These are phyloP conservation scores for Zymoseptoria brevis DNA, from an alignment of 2,329 filamentous ascomycete species.

Conservation along the genomic window DNA sequence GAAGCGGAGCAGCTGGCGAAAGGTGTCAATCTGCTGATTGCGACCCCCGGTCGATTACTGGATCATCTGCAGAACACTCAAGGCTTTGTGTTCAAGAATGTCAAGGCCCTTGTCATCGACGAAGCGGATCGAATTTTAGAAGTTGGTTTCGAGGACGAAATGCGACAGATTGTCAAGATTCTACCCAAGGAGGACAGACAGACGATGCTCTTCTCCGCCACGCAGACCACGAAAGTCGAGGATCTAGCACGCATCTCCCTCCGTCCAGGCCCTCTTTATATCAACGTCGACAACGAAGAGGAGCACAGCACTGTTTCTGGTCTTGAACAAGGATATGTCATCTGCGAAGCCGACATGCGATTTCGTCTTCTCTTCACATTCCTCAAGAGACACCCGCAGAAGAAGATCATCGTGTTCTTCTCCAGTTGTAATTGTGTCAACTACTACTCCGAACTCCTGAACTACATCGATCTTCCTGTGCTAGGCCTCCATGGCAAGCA, in stretches of 20 bases:
- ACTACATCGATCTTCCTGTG: conserved; percentile 92
- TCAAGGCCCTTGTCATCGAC: conserved; percentile 87
- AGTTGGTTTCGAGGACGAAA: conserved; percentile 97
- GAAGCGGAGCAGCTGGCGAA: conserved; percentile 92
- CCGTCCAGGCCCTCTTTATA: conserved; percentile 82
- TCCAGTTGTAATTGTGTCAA: conserved; percentile 75
- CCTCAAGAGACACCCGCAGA: conserved; percentile 82
- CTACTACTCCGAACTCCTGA: conserved; percentile 90
- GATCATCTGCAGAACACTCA: conserved; percentile 92
- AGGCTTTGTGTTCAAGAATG: conserved; percentile 83
- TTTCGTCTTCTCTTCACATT: conserved; percentile 94
- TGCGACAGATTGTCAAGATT: conserved; percentile 93
- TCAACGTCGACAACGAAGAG: conserved; percentile 89
- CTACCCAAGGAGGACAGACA: conserved; percentile 79
- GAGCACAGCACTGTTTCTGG: conserved; percentile 88
- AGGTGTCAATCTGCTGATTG: conserved; percentile 89
- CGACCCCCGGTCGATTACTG: conserved; percentile 83
- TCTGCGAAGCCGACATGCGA: conserved; percentile 87
- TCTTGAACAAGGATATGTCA: conserved; percentile 89
- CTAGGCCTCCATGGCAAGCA: conserved; percentile 87
- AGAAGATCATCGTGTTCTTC: conserved; percentile 98
- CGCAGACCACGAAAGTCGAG: conserved; percentile 97
- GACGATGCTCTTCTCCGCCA: conserved; percentile 97
- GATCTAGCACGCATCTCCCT: conserved; percentile 92
- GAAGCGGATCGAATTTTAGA: conserved; percentile 95